phyloP scores from a whole-genome alignment of 306 rosid genomes.

The Erythrophleum fordii region DNA sequence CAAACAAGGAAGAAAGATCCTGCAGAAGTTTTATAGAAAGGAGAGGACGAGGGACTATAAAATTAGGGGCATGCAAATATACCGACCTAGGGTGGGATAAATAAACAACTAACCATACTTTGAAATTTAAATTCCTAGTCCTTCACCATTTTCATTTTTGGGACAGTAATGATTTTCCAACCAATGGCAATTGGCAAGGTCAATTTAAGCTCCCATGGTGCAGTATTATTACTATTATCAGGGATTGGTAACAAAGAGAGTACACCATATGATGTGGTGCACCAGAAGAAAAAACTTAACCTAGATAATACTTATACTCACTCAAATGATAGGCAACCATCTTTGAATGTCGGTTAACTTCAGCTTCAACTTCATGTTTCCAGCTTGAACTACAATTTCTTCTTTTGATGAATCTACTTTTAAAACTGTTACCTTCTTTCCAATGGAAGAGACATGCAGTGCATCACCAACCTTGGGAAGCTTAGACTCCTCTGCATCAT shows the following conservation, averaged over 20 bases:
- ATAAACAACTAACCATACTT: neutral
- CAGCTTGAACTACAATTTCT: constrained; percentile 84
- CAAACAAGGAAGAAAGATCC: constrained; percentile 13
- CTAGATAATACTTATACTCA: neutral
- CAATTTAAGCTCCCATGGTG: neutral
- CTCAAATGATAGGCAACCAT: constrained; percentile 16
- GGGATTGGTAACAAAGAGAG: constrained; percentile 10
- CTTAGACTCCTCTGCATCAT: constrained; percentile 61
- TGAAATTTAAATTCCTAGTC: neutral
- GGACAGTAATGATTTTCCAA: neutral
- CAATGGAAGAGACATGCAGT: constrained; percentile 76
- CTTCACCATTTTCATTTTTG: constrained; percentile 27
- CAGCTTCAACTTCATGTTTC: constrained; percentile 81
- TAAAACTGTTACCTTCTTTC: constrained; percentile 67
- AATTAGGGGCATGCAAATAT: constrained; percentile 19
- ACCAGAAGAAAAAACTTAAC: constrained; percentile 23
- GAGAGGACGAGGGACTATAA: neutral
- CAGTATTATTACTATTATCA: constrained; percentile 20
- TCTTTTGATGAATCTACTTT: constrained; percentile 72
- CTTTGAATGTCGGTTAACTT: constrained; percentile 64
- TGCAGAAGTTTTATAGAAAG: constrained; percentile 11
- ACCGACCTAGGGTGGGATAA: neutral
- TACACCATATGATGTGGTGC: constrained; percentile 4
- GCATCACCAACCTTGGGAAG: constrained; percentile 76
- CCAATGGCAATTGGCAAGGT: neutral